A percentile compares a stretch with the other conserved stretches of the same genome.
Evolutionary conservation across 345 rosid species (phyloP).

Genomic region (Aquilaria malaccensis): DNA sequence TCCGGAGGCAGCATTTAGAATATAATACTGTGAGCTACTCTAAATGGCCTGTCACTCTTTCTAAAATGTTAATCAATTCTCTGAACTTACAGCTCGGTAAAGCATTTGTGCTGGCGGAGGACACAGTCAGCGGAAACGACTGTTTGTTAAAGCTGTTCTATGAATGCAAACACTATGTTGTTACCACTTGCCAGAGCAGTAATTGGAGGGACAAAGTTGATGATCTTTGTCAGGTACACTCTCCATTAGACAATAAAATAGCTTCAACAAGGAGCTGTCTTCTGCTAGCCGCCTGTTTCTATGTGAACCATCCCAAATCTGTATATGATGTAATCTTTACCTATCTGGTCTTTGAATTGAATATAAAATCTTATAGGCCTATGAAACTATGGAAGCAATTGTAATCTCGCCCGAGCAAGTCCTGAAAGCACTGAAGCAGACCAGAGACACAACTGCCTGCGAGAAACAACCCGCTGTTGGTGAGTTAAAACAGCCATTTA

Average conservation of each 20-base stretch:
- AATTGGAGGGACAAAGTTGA: slow-evolving; percentile 59
- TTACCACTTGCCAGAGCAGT: slow-evolving; percentile 57
- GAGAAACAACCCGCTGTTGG: slow-evolving; percentile 16
- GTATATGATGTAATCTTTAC: too few species aligned
- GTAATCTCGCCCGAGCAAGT: slow-evolving; percentile 66
- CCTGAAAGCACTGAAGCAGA: slow-evolving; percentile 41
- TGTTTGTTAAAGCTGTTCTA: slow-evolving; percentile 61
- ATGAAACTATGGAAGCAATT: slow-evolving; percentile 82
- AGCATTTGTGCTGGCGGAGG: slow-evolving; percentile 66
- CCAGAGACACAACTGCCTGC: slow-evolving; percentile 27
- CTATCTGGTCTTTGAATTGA: too few species aligned
- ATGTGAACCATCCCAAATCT: too few species aligned
- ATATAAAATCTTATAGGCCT: slow-evolving; percentile 39
- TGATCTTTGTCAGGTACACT: slow-evolving; percentile 75
- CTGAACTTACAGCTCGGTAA: slow-evolving; percentile 48
- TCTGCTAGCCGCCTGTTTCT: too few species aligned
- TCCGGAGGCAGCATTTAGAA: too few species aligned
- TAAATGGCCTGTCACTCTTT: not conserved
- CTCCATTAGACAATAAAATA: not conserved
- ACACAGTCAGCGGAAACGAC: slow-evolving; percentile 38
- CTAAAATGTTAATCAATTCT: slow-evolving; percentile 11
- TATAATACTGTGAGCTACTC: too few species aligned
- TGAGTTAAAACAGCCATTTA: slow-evolving; percentile 54
- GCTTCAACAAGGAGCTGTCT: too few species aligned
- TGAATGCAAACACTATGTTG: slow-evolving; percentile 79